A percentile compares a stretch with the other conserved stretches of the same genome.
These are phyloP conservation scores for Salvia splendens DNA, from an alignment of 257 asterid genomes.

Conservation along the genomic window DNA sequence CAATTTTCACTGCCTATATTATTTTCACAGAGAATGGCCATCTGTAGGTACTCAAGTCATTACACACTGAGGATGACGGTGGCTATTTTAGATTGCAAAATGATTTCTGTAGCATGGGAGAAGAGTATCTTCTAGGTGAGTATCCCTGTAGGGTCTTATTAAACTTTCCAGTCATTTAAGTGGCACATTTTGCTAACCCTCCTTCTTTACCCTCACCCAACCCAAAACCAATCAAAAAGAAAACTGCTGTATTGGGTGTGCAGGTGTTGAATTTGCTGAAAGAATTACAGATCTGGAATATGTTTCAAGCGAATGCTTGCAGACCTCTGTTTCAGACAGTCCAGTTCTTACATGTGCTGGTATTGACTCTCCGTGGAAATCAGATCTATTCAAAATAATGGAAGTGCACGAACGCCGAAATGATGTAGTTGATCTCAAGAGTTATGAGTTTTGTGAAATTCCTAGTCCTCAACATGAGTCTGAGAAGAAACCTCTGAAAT, in stretches of 20 bases:
- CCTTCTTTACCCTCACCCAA: background rate
- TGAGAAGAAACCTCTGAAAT: conserved; percentile 49
- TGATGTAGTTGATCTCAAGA: conserved; percentile 36
- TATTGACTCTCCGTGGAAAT: conserved; percentile 51
- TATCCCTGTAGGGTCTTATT: conserved; percentile 15
- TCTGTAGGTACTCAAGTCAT: conserved; percentile 52
- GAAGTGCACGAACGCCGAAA: conserved; percentile 46
- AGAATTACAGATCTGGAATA: conserved; percentile 62
- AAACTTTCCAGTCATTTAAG: background rate
- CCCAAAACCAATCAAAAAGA: background rate
- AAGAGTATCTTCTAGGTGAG: conserved; percentile 82
- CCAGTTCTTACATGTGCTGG: conserved; percentile 40
- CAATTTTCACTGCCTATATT: background rate
- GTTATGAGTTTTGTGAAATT: conserved; percentile 43
- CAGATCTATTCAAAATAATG: conserved; percentile 50
- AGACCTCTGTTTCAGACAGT: conserved; percentile 50
- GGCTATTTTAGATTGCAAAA: conserved; percentile 56
- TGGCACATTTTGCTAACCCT: conserved; percentile 1
- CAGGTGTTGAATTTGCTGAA: conserved; percentile 79
- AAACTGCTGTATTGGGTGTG: conserved; percentile 20
- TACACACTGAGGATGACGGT: conserved; percentile 49
- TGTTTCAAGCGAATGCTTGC: conserved; percentile 61
- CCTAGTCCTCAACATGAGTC: conserved; percentile 38
- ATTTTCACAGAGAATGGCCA: conserved; percentile 27
- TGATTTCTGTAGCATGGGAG: conserved; percentile 68